Percentiles rank a stretch among this genome's conserved stretches.
Evolutionary conservation across 495 filamentous ascomycete genomes (phyloP).

Genomic region (Pseudomonodictys pantanalensis): DNA sequence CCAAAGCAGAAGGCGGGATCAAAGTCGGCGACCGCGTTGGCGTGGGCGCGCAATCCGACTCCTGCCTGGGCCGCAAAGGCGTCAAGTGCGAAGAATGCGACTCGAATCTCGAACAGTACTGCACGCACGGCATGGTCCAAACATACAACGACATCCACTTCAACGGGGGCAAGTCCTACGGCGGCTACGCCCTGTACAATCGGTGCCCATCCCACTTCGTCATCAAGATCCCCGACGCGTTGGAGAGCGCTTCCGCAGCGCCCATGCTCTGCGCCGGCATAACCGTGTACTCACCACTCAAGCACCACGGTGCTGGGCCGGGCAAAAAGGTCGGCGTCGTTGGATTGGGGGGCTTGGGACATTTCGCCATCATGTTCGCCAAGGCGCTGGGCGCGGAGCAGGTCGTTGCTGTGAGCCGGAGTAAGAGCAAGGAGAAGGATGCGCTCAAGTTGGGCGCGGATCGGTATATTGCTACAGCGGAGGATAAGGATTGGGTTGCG

Average conservation of each 20-base stretch:
- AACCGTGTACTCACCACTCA: conserved; percentile 72
- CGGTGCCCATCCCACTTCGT: conserved; percentile 73
- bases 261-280: conserved; percentile 85
- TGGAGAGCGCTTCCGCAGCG: conserved; percentile 61
- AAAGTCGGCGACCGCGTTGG: conserved; percentile 80
- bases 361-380: conserved; percentile 65
- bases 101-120: conserved; percentile 58
- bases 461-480: conserved; percentile 74
- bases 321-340: conserved; percentile 81
- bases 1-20: conserved; percentile 54
- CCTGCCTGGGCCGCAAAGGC: conserved; percentile 67
- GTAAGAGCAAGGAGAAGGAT: conserved; percentile 64
- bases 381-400: conserved; percentile 71
- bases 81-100: conserved; percentile 37
- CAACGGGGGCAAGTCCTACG: conserved; percentile 48
- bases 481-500: conserved; percentile 69
- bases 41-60: conserved; percentile 71
- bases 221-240: conserved; percentile 68
- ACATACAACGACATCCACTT: conserved; percentile 69
- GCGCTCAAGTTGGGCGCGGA: conserved; percentile 65
- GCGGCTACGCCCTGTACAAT: conserved; percentile 69
- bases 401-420: conserved; percentile 76
- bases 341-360: conserved; percentile 80
- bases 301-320: conserved; percentile 68
- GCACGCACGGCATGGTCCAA: conserved; percentile 49